phyloP scores from a whole-genome alignment of 208 protist species.

The Jaenimonas drosophilae region DNA sequence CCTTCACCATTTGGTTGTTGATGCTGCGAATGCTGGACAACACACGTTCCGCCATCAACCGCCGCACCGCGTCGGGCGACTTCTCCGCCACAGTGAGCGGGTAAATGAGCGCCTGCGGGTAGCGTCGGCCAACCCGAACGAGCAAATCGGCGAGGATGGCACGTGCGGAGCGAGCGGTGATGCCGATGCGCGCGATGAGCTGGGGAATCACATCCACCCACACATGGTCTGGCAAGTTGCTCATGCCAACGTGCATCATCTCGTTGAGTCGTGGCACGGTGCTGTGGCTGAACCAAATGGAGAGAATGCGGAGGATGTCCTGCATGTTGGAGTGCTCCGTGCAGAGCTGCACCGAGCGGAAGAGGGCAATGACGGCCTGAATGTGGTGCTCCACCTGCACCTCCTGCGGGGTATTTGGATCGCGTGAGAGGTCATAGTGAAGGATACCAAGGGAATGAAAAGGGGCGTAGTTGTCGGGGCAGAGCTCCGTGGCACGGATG shows the following conservation, averaged over 20 bases:
- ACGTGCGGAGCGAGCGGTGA: conserved; percentile 75
- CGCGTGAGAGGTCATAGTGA: conserved; percentile 74
- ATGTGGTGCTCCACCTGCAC: conserved; percentile 57
- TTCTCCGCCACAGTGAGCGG: conserved; percentile 97
- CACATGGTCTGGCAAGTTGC: conserved; percentile 90
- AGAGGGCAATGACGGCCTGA: conserved; percentile 61
- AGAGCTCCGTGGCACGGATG: conserved; percentile 50
- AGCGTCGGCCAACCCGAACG: conserved; percentile 89
- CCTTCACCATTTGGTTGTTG: conserved; percentile 78
- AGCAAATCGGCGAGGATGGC: conserved; percentile 93
- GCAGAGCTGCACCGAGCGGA: conserved; percentile 71
- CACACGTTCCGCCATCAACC: conserved; percentile 72
- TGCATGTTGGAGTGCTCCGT: conserved; percentile 77
- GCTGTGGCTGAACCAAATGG: conserved; percentile 97
- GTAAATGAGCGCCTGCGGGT: conserved; percentile 99
- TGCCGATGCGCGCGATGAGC: conserved; percentile 98
- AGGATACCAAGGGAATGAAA: conserved; percentile 85
- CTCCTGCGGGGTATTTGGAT: conserved; percentile 42
- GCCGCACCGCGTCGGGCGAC: conserved; percentile 62
- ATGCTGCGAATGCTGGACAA: conserved; percentile 66
- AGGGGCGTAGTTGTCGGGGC: conserved; percentile 58
- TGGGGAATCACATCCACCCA: conserved; percentile 99
- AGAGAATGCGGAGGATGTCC: conserved; percentile 98
- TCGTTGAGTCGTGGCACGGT: conserved; percentile 56
- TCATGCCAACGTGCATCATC: conserved; percentile 88